These are phyloP conservation scores for Macaranga tanarius DNA, from an alignment of 441 rosid genomes.

Conservation along the genomic window DNA sequence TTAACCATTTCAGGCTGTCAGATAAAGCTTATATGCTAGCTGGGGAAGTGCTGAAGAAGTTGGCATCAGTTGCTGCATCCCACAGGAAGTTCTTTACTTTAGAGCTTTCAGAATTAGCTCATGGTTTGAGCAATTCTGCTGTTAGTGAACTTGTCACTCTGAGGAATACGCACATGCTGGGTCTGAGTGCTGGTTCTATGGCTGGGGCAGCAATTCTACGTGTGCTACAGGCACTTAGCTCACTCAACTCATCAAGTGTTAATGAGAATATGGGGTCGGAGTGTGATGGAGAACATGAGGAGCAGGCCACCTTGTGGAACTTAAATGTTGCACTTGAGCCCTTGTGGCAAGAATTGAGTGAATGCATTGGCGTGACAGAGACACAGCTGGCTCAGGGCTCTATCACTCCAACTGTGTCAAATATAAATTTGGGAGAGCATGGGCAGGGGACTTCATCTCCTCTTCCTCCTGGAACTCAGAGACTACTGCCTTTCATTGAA, in stretches of 20 bases:
- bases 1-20: slow-evolving; percentile 61
- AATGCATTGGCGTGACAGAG: slow-evolving; percentile 86
- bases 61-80: slow-evolving; percentile 65
- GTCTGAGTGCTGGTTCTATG: slow-evolving; percentile 87
- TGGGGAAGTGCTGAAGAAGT: slow-evolving; percentile 83
- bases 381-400: slow-evolving; percentile 70
- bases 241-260: slow-evolving; percentile 48
- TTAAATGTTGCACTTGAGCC: slow-evolving; percentile 79
- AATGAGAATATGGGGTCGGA: slow-evolving; percentile 38
- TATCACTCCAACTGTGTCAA: slow-evolving; percentile 38
- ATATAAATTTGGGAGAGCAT: slow-evolving; percentile 56
- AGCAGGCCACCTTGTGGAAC: slow-evolving; percentile 70
- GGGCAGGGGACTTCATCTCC: slow-evolving; percentile 61
- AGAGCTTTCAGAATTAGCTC: slow-evolving; percentile 77
- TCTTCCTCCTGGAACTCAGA: slow-evolving; percentile 92
- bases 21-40: slow-evolving; percentile 78
- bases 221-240: slow-evolving; percentile 83
- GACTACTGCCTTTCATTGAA: slow-evolving; percentile 89
- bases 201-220: slow-evolving; percentile 92
- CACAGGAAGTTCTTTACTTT: slow-evolving; percentile 65
- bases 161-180: slow-evolving; percentile 76
- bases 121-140: slow-evolving; percentile 75
- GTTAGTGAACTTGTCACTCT: slow-evolving; percentile 73
- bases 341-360: slow-evolving; percentile 91
- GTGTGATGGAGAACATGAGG: slow-evolving; percentile 58